These are phyloP conservation scores for Cystobasidium pallidum DNA, from an alignment of 1,284 basidiomycete genomes.

Conservation along the genomic window DNA sequence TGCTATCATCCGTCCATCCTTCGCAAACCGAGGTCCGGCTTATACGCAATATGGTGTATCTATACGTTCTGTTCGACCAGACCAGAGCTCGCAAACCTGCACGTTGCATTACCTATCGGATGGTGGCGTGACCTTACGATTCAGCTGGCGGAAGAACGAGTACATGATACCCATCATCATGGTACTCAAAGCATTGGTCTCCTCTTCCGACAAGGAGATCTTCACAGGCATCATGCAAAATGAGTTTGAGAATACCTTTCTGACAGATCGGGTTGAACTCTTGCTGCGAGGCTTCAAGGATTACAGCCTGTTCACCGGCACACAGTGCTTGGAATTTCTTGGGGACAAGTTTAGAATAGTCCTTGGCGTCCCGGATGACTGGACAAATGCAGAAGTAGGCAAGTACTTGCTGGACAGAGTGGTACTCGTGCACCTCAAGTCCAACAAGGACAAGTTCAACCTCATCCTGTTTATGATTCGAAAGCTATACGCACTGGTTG, in stretches of 20 bases:
- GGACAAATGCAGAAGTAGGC: conserved; percentile 82
- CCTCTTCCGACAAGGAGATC: conserved; percentile 94
- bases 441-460: conserved; percentile 91
- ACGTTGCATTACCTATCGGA: conserved; percentile 96
- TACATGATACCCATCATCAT: conserved; percentile 99
- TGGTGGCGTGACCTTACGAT: conserved; percentile 91
- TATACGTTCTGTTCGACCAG: conserved; percentile 89
- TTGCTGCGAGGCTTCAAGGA: conserved; percentile 95
- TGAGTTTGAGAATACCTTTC: conserved; percentile 95
- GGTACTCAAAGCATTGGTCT: conserved; percentile 91
- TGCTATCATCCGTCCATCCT: conserved; percentile 81
- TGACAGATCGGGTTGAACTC: conserved; percentile 97
- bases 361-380: conserved; percentile 88
- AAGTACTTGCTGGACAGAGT: conserved; percentile 82
- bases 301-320: conserved; percentile 84
- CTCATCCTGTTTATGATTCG: conserved; percentile 99
- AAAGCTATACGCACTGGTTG: conserved; percentile 91
- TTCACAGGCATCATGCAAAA: conserved; percentile 98
- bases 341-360: conserved; percentile 97
- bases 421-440: conserved; percentile 86
- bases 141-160: conserved; percentile 97
- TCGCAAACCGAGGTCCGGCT: conserved; percentile 86
- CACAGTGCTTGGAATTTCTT: conserved; percentile 93
- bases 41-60: conserved; percentile 94
- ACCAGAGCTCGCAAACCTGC: conserved; percentile 91